Evolutionary conservation across 225 moss, liverwort and hornwort genomes (phyloP).

Genomic region (Polytrichum formosum): DNA sequence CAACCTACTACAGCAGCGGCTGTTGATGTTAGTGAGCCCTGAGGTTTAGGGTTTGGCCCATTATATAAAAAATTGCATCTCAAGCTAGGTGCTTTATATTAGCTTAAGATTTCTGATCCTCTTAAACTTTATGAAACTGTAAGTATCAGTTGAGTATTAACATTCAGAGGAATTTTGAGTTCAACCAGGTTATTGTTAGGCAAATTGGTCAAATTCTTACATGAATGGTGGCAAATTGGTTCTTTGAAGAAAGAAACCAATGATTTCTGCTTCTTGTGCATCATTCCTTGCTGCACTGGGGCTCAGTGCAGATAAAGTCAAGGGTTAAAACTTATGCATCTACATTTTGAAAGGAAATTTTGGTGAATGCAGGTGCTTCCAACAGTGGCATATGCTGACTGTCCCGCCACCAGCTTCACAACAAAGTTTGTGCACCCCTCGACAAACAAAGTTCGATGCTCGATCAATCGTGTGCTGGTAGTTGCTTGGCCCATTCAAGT

Average conservation of each 20-base stretch:
- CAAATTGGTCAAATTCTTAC: not conserved
- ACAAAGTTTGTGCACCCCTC: slow-evolving; percentile 99
- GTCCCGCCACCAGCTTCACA: slow-evolving; percentile 95
- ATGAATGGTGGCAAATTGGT: not conserved
- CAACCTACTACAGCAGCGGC: slow-evolving; percentile 85
- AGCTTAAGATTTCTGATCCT: not conserved
- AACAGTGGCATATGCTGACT: slow-evolving; percentile 82
- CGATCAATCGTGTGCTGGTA: slow-evolving; percentile 97
- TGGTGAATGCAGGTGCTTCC: slow-evolving; percentile 73
- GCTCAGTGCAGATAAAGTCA: too few species aligned
- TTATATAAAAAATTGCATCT: too few species aligned
- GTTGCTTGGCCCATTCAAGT: not conserved
- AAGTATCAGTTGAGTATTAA: not conserved
- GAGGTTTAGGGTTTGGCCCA: slow-evolving; percentile 9
- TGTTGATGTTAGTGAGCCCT: slow-evolving; percentile 59
- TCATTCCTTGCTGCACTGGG: not conserved
- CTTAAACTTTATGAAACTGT: not conserved
- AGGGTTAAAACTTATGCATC: not conserved
- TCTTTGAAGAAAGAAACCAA: too few species aligned
- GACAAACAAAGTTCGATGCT: slow-evolving; percentile 99
- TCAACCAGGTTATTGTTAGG: not conserved
- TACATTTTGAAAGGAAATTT: not conserved
- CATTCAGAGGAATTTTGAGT: not conserved
- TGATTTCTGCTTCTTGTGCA: too few species aligned
- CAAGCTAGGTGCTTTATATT: not conserved